Conservation (phyloP, 345 rosid species). For the Theobroma cacao region DNA sequence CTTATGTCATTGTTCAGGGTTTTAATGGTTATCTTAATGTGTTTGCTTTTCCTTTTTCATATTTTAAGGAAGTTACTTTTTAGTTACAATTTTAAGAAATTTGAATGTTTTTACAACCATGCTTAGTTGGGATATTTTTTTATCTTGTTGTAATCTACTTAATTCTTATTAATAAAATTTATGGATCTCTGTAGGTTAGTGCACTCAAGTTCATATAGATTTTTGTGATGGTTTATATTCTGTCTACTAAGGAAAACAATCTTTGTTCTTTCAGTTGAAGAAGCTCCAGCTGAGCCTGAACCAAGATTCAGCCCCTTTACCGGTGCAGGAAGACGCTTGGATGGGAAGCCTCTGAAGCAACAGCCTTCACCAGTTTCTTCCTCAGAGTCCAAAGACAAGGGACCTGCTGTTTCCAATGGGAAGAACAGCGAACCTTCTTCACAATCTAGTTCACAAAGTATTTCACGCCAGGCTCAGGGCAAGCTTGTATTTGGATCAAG, state of each 20-base stretch:
- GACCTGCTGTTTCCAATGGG: constrained; percentile 45
- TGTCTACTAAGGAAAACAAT: not conserved
- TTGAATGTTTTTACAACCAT: not conserved
- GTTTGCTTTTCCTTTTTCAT: not conserved
- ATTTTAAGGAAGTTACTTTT: not conserved
- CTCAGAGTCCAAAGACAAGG: constrained; percentile 43
- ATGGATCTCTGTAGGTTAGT: not conserved
- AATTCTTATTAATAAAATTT: not conserved
- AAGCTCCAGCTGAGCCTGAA: constrained; percentile 47
- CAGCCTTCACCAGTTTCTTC: constrained; percentile 51
- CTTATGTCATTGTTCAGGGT: not conserved
- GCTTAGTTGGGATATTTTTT: not conserved
- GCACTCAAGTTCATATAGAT: not conserved
- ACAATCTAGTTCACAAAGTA: constrained; percentile 48
- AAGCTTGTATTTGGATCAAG: constrained; percentile 88
- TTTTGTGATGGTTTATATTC: not conserved
- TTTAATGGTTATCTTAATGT: not conserved
- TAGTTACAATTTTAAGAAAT: not conserved
- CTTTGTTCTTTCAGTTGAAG: constrained; percentile 51
- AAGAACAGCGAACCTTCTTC: constrained; percentile 40
- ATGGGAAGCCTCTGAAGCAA: constrained; percentile 68
- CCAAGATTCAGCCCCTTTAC: constrained; percentile 87
- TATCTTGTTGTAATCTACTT: not conserved
- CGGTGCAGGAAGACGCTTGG: constrained; percentile 80
- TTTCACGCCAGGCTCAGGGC: constrained; percentile 68